Evolutionary conservation across 768 basidiomycete genomes (phyloP).

Genomic region (Mrakia hoshinonis): DNA sequence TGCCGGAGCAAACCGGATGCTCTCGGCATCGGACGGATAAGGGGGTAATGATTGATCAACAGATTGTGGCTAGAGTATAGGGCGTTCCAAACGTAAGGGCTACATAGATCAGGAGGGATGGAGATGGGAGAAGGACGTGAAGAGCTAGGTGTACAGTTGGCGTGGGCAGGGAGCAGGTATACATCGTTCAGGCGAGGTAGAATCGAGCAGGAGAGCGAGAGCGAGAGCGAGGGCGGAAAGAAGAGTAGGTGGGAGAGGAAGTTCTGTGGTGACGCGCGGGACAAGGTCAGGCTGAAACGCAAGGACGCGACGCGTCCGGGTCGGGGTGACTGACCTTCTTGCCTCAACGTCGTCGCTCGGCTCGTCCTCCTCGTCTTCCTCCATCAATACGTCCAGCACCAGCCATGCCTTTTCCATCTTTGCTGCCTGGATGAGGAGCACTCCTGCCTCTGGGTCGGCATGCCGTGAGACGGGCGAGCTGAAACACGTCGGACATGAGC

Average conservation of each 20-base stretch:
- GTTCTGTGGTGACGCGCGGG: neutral
- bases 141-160: neutral
- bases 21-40: neutral
- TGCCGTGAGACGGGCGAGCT: neutral
- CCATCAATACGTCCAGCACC: neutral
- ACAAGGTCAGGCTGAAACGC: neutral
- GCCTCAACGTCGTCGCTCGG: neutral
- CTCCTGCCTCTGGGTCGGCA: neutral
- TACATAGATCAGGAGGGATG: neutral
- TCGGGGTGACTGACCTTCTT: conserved; percentile 5
- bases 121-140: neutral
- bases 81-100: neutral
- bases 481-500: too few relatives aligned
- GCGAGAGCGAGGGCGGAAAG: neutral
- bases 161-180: neutral
- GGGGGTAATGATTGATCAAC: too few relatives aligned
- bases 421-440: neutral
- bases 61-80: too few relatives aligned
- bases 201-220: neutral
- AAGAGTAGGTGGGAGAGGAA: neutral
- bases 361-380: neutral
- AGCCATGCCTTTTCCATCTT: neutral
- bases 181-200: neutral
- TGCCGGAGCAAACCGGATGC: neutral
- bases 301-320: too few relatives aligned